Percentiles rank a stretch among this genome's conserved stretches.
These are phyloP conservation scores for Plantago elongata DNA, from an alignment of 257 asterid species.

Conservation along the genomic window DNA sequence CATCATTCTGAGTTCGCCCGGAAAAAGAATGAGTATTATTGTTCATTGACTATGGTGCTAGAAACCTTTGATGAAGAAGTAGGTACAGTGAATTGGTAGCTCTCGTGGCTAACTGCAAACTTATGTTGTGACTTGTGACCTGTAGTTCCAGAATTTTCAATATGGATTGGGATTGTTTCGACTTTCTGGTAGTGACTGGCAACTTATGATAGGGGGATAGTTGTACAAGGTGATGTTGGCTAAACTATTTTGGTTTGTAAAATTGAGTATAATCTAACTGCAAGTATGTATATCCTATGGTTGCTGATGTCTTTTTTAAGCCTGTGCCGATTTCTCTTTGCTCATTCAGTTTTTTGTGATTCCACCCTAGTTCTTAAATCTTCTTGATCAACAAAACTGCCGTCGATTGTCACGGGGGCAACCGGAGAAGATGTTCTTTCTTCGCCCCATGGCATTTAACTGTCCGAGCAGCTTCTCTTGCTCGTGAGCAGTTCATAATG, in stretches of 20 bases:
- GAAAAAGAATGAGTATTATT: conserved; percentile 25
- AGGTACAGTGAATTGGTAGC: conserved; percentile 24
- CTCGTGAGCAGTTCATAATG: too few species aligned
- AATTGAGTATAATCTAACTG: conserved; percentile 5
- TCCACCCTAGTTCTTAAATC: neutral
- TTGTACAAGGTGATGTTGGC: conserved; percentile 16
- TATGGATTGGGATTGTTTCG: conserved; percentile 11
- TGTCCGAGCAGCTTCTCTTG: neutral
- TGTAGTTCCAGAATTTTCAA: conserved; percentile 11
- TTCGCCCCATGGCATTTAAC: neutral
- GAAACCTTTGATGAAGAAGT: conserved; percentile 10
- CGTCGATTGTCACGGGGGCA: neutral
- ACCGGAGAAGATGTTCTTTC: neutral
- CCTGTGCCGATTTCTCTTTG: neutral
- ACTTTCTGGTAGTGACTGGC: conserved; percentile 14
- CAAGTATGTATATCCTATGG: conserved; percentile 16
- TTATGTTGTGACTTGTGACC: conserved; percentile 20
- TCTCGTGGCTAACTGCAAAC: conserved; percentile 22
- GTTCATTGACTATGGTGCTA: conserved; percentile 21
- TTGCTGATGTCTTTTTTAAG: neutral
- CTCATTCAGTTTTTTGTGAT: neutral
- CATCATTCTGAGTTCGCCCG: conserved; percentile 27
- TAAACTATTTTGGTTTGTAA: conserved; percentile 23
- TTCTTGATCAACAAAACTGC: neutral
- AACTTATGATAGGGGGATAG: conserved; percentile 20